Percentiles rank a stretch among this genome's conserved stretches.
These are phyloP conservation scores for Suhomyces atakaporum DNA, from an alignment of 1,139 yeast species.

Conservation along the genomic window DNA sequence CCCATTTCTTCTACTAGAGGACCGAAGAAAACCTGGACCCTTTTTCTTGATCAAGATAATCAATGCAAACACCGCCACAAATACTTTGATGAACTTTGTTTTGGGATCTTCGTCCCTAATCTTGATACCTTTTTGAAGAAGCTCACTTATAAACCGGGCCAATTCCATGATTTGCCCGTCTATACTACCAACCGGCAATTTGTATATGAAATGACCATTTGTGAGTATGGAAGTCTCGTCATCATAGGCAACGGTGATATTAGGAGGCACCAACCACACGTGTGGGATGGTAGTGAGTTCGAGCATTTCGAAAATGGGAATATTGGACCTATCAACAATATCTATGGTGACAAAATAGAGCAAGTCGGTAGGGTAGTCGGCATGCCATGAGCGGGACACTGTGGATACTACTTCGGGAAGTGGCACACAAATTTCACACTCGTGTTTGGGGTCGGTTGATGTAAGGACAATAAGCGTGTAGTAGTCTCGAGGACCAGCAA, in stretches of 20 bases:
- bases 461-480: slow-evolving; percentile 48
- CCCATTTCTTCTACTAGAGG: slow-evolving; percentile 32
- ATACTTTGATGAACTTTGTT: slow-evolving; percentile 46
- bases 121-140: slow-evolving; percentile 43
- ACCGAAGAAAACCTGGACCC: slow-evolving; percentile 40
- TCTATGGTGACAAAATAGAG: slow-evolving; percentile 56
- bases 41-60: slow-evolving; percentile 54
- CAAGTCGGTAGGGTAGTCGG: slow-evolving; percentile 41
- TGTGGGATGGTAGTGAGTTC: slow-evolving; percentile 58
- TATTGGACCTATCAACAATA: slow-evolving; percentile 40
- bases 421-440: slow-evolving; percentile 44
- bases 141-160: slow-evolving; percentile 53
- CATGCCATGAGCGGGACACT: slow-evolving; percentile 46
- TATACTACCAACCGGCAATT: slow-evolving; percentile 28
- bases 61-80: slow-evolving; percentile 43
- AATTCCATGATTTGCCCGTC: slow-evolving; percentile 45
- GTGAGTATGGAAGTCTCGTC: slow-evolving; percentile 21
- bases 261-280: slow-evolving; percentile 65
- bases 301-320: slow-evolving; percentile 39
- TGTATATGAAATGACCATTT: slow-evolving; percentile 36
- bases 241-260: slow-evolving; percentile 9
- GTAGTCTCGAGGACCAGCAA: slow-evolving; percentile 42
- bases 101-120: slow-evolving; percentile 46
- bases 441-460: slow-evolving; percentile 35
- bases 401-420: slow-evolving; percentile 40